These are phyloP conservation scores for Dendrobium officinale DNA, from an alignment of 106 monocot species.

Conservation along the genomic window DNA sequence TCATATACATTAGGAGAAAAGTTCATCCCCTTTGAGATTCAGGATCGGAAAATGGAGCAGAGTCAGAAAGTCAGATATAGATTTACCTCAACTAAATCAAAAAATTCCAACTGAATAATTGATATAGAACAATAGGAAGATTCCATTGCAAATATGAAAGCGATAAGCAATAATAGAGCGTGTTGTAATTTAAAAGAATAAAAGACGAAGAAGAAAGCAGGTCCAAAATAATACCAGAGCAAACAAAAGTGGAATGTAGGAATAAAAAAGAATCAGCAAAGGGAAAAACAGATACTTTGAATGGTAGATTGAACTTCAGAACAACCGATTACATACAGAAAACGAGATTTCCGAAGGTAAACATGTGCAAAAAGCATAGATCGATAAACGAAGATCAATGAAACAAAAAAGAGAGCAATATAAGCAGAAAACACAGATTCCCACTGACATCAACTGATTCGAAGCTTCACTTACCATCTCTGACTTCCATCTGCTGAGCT, in stretches of 20 bases:
- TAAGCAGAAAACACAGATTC: neutral
- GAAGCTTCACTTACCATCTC: conserved; percentile 32
- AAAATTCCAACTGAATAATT: neutral
- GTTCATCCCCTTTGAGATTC: neutral
- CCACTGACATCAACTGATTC: neutral
- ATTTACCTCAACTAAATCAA: neutral
- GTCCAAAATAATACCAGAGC: neutral
- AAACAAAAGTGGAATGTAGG: neutral
- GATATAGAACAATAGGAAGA: neutral
- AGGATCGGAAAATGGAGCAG: neutral
- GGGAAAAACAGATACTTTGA: neutral
- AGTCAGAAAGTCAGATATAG: neutral
- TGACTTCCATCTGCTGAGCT: conserved; percentile 42
- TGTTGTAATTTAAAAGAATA: neutral
- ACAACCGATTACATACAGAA: neutral
- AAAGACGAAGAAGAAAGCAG: neutral
- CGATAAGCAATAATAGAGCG: neutral
- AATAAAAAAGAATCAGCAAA: neutral
- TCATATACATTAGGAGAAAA: conserved; percentile 1
- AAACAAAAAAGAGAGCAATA: neutral
- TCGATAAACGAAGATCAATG: neutral
- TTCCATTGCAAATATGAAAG: neutral
- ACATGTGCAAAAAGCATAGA: neutral
- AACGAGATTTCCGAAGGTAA: neutral
- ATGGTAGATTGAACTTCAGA: neutral